phyloP scores from a whole-genome alignment of 1,139 yeast genomes.

The Saccharomyces hybrid region DNA sequence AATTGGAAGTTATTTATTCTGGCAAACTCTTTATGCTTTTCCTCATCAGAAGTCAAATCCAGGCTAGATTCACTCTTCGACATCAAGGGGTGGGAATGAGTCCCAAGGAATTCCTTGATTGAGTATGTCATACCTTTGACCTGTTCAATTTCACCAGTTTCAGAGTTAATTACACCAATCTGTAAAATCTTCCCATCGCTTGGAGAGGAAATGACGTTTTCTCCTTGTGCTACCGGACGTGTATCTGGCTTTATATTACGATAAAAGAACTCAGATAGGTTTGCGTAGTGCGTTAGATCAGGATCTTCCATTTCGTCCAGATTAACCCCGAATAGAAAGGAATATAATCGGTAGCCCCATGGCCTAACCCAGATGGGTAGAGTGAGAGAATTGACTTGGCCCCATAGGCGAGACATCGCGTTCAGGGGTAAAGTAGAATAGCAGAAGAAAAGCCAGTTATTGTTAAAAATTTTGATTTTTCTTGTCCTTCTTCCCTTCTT shows the following conservation, averaged over 20 bases:
- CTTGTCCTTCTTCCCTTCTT: constrained; percentile 6
- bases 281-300: constrained; percentile 63
- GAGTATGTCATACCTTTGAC: constrained; percentile 95
- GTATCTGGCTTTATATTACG: constrained; percentile 71
- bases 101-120: constrained; percentile 79
- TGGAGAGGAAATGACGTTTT: constrained; percentile 69
- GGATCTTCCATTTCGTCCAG: constrained; percentile 83
- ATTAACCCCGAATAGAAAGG: constrained; percentile 78
- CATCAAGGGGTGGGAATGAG: constrained; percentile 33
- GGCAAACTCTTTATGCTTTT: constrained; percentile 71
- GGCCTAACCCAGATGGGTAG: constrained; percentile 84
- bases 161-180: constrained; percentile 62
- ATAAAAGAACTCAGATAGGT: constrained; percentile 87
- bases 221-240: constrained; percentile 61
- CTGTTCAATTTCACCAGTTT: constrained; percentile 84
- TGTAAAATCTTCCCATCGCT: constrained; percentile 89
- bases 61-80: constrained; percentile 25
- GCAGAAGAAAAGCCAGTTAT: constrained; percentile 83
- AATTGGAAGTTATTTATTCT: constrained; percentile 55
- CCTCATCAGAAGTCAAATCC: constrained; percentile 32
- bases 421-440: constrained; percentile 88
- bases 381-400: constrained; percentile 71
- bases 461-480: constrained; percentile 30
- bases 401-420: constrained; percentile 91
- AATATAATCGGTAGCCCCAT: constrained; percentile 73